Base-by-base conservation (phyloP, 257 asterid species). In the Prunella vulgaris region DNA sequence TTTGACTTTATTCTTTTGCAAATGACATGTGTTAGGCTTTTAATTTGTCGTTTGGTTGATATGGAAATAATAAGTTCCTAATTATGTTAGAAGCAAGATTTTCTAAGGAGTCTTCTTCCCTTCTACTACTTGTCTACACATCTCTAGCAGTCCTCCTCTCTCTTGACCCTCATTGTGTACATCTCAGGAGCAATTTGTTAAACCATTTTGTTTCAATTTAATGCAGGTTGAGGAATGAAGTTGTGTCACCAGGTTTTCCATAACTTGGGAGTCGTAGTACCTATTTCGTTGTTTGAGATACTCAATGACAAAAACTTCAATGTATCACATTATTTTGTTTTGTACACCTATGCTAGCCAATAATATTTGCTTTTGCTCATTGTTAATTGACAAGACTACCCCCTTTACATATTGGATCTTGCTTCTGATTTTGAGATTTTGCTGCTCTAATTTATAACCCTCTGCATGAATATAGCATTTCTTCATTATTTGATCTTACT, bases 191-290 rank as follows among this genome's bases (percentile, higher is more conserved):
- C 20, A 5, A 37, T 15, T 13, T 24, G n/a, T 58, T 63, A 44
- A 33, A 48, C 48, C 54, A 59, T 18, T 48, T 24, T 33, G 3
- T 71, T 71, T 49, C 62, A 21, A 66, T 49, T 64, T 6, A 37
- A 57, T 71, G 74, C 77, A 71, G 81, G 77, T 68, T 37, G 74
- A 71, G 44, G 81, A 77, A 53, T 77, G 77, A 77, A 72, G 63
- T 25, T 49, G 57, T 53, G 30, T 17, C 37, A 32, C 21, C 37
- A 18, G 69, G 8, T 10, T 70, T 66, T 56, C 57, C 71, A 37
- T 27, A 12, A 9, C 18, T 42, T 53, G 63, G 71, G 70, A 52
- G 69, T 37, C 37, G 62, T 13, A 32, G 56, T 59, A 52, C 42
- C 15, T 20, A 66, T 33, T 38, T 27, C 64, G 3, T 64, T 64